Percentiles rank a stretch among this genome's conserved stretches.
These are phyloP conservation scores for Daedaleopsis sinensis DNA, from an alignment of 768 basidiomycete genomes.

Conservation along the genomic window DNA sequence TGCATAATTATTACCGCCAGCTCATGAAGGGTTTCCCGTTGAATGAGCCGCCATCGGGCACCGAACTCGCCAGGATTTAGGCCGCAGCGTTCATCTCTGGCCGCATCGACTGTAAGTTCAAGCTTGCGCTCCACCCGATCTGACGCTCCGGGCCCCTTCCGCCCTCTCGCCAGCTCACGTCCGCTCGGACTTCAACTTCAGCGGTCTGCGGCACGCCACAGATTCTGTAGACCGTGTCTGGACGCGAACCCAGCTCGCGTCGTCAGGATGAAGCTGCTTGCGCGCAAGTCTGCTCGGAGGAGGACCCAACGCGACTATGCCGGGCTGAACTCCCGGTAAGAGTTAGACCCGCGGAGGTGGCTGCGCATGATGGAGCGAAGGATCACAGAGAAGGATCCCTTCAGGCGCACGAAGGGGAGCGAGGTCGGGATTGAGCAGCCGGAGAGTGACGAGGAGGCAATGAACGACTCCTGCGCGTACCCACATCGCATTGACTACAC, in stretches of 20 bases:
- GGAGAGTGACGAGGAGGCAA: constrained; percentile 67
- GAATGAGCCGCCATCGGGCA: too few species aligned
- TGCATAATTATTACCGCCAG: too few species aligned
- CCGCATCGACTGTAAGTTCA: too few species aligned
- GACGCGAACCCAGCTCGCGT: constrained; percentile 58
- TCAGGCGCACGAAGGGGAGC: constrained; percentile 66
- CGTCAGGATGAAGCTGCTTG: constrained; percentile 76
- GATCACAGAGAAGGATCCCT: constrained; percentile 60
- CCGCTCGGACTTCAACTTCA: too few species aligned
- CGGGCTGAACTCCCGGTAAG: constrained; percentile 65
- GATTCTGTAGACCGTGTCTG: constrained; percentile 74
- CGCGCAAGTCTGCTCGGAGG: constrained; percentile 82
- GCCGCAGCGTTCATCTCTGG: too few species aligned
- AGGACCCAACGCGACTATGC: constrained; percentile 78
- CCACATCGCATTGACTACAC: too few species aligned
- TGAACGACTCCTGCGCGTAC: too few species aligned
- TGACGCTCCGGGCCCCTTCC: too few species aligned
- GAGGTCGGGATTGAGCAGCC: constrained; percentile 79
- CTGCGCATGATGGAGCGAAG: constrained; percentile 70
- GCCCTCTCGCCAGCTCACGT: too few species aligned
- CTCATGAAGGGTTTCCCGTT: too few species aligned
- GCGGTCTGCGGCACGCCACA: constrained; percentile 36
- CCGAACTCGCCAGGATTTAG: too few species aligned
- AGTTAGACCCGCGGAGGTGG: constrained; percentile 71
- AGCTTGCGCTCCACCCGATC: too few species aligned